Evolutionary conservation across 2,329 filamentous ascomycete genomes (phyloP), one percentile per base, ranked within the genome.

Genomic region (Macrophomina pseudophaseolina): DNA sequence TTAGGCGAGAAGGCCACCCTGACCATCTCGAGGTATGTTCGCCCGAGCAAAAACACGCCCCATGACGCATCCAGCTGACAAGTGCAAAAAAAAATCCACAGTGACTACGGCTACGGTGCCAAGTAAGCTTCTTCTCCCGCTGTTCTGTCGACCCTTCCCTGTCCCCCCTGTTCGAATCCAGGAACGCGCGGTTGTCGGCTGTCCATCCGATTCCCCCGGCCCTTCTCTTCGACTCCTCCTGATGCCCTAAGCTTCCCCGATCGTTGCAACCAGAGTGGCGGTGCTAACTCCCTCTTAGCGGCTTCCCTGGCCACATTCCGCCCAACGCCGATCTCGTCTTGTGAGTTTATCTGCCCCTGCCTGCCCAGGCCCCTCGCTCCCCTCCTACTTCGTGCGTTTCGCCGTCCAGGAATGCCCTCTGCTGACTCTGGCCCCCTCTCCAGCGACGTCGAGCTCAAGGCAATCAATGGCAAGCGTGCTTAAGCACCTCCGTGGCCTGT

Each of bases 1-100:
- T 84, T 97, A 67, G 94, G 94, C 78, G 94, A 98, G 86, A 94
- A 92, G 84, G 90, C 93, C 64, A 91, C 88, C 62, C 85, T 99
- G 70, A 90, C 89, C 72, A 97, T 98, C 76, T 86, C 89, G 70
- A 85, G 86, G 90, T 93, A 85, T 79, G 86, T 74, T 68, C 68
- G 58, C 30, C 56, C 56, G 48, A 9, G 18, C 56, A 32, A 54
- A 4, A 52, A 58, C 7, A 52, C 58, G 44, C 67, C 67, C 59
- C 70, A 66, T 64, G 46, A 69, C 54, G 16, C 65, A 59, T 68
- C 30, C 53, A 63, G 48, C 67, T 66, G 64, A 65, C 60, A 9
- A 44, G 42, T 5, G 8, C 7, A 18, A 16, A 62, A 33, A 12
- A 23, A 3, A 5, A 66, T 16, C 42, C 42, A 44, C 42, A 79